Percentiles rank a stretch among this genome's conserved stretches.
Conservation (phyloP, 176 grass and related monocot species). For the Oryza nivara region DNA sequence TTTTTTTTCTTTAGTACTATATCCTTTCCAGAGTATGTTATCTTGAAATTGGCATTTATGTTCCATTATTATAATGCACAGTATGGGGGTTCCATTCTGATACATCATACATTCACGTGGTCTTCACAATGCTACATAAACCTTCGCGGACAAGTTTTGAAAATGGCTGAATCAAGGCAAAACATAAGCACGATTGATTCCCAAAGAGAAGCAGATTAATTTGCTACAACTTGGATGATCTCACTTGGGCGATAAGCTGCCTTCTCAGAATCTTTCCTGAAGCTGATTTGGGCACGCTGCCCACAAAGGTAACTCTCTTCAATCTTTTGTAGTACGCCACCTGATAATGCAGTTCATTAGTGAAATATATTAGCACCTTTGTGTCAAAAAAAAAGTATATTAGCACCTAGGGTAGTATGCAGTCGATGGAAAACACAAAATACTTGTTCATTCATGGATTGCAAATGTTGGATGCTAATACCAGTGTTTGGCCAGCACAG, state of each 20-base stretch:
- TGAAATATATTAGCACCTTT: background rate
- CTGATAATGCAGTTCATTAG: slow-evolving; percentile 39
- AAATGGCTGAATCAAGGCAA: background rate
- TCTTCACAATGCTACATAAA: background rate
- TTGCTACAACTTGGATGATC: slow-evolving; percentile 76
- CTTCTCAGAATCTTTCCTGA: slow-evolving; percentile 85
- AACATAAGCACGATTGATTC: background rate
- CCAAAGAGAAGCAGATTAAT: background rate
- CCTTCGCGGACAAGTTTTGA: background rate
- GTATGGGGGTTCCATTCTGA: background rate
- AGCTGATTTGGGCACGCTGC: slow-evolving; percentile 75
- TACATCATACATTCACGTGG: background rate
- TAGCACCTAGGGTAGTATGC: background rate
- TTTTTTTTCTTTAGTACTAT: too few species aligned
- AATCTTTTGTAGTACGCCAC: slow-evolving; percentile 82
- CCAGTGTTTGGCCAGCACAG: background rate
- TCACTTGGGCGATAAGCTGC: slow-evolving; percentile 75
- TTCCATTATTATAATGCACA: too few species aligned
- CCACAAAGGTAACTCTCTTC: slow-evolving; percentile 75
- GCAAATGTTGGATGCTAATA: background rate
- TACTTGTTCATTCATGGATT: background rate
- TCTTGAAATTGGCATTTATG: too few species aligned
- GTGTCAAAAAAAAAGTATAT: background rate
- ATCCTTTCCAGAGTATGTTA: too few species aligned
- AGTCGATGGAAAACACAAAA: background rate